Conservation (phyloP, 2,329 filamentous ascomycete genomes). For the Cladobotryum protrusum region DNA sequence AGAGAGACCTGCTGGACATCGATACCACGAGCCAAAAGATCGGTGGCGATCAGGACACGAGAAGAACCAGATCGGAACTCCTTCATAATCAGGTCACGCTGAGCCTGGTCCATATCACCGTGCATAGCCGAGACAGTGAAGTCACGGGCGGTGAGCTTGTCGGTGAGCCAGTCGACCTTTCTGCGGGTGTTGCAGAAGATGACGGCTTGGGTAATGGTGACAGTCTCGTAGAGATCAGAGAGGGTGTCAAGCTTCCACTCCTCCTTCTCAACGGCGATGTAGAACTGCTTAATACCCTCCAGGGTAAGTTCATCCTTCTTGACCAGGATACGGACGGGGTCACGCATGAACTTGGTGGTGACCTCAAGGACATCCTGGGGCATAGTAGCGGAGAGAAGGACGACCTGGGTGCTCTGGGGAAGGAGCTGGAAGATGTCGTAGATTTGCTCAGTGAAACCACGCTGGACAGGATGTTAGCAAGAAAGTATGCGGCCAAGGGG, state of each 20-base stretch:
- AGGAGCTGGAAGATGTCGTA: conserved; percentile 99
- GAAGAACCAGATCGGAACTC: conserved; percentile 99
- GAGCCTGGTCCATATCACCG: conserved; percentile 96
- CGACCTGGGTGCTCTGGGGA: conserved; percentile 95
- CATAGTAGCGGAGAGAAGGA: conserved; percentile 96
- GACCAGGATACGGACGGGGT: conserved; percentile 96
- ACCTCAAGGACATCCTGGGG: conserved; percentile 98
- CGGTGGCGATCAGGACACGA: conserved; percentile 96
- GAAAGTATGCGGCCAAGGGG: conserved; percentile 10
- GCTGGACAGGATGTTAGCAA: conserved; percentile 44
- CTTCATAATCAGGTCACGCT: conserved; percentile 99
- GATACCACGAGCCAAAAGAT: conserved; percentile 97
- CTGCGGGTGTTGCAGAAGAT: conserved; percentile 99
- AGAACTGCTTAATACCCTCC: conserved; percentile 99
- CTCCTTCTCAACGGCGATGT: conserved; percentile 99
- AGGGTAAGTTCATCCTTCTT: conserved; percentile 99
- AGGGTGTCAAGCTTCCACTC: conserved; percentile 99
- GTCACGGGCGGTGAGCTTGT: conserved; percentile 97
- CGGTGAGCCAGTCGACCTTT: conserved; percentile 99
- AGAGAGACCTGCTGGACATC: conserved; percentile 99
- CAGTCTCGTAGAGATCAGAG: conserved; percentile 97
- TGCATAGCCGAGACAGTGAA: conserved; percentile 99
- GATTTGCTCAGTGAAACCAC: conserved; percentile 99
- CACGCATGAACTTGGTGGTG: conserved; percentile 99
- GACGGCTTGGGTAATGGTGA: conserved; percentile 98